Conservation (phyloP, 306 rosid genomes). For the Begonia loranthoides region DNA sequence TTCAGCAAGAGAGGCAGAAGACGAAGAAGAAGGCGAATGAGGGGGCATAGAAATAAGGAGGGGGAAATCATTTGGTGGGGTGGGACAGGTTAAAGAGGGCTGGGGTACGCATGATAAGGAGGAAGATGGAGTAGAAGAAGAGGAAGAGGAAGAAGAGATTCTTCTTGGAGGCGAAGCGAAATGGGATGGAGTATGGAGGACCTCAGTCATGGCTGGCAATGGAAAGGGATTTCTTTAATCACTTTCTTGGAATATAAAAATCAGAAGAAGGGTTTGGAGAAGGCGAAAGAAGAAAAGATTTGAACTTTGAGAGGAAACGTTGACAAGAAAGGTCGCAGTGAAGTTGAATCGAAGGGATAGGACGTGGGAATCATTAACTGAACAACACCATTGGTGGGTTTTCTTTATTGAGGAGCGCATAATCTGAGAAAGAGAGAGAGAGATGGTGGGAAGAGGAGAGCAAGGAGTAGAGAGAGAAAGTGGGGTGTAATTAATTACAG, state of each 20-base stretch:
- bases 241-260: slow-evolving; percentile 31
- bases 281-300: slow-evolving; percentile 8
- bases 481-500: too few species aligned
- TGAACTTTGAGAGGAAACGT: slow-evolving; percentile 3
- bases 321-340: slow-evolving; percentile 9
- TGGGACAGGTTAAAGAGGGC: slow-evolving; percentile 7
- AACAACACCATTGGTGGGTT: neutral
- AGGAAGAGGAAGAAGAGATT: slow-evolving; percentile 25
- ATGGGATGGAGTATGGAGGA: slow-evolving; percentile 50
- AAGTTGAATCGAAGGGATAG: slow-evolving; percentile 31
- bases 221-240: slow-evolving; percentile 17
- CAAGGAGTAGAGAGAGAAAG: too few species aligned
- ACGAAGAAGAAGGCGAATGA: slow-evolving; percentile 12
- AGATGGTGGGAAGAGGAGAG: too few species aligned
- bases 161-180: slow-evolving; percentile 29
- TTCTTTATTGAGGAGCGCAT: too few species aligned
- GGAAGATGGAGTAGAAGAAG: slow-evolving; percentile 10
- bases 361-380: slow-evolving; percentile 47
- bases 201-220: slow-evolving; percentile 75
- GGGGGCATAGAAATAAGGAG: slow-evolving; percentile 4
- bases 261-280: slow-evolving; percentile 1
- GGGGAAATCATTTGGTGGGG: slow-evolving; percentile 21
- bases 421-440: too few species aligned
- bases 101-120: slow-evolving; percentile 5
- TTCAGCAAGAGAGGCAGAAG: slow-evolving; percentile 13